A percentile compares a stretch with the other conserved stretches of the same genome.
Conservation (phyloP, 2,329 filamentous ascomycete genomes). For the Sphaerulina vaccinii region DNA sequence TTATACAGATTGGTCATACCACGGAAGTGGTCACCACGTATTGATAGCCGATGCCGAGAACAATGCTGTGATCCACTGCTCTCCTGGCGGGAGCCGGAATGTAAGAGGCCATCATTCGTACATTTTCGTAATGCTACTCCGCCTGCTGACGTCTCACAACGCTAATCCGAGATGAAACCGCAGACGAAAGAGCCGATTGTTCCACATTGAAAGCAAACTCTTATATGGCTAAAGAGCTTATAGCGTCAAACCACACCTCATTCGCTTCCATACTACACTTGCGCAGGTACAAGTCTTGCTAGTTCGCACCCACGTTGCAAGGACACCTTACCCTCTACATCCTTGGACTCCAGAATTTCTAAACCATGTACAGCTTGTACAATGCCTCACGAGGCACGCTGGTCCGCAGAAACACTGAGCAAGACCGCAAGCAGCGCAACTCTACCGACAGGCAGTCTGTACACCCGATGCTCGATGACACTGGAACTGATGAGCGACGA, state of each 20-base stretch:
- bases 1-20: too few relatives aligned
- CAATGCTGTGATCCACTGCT: neutral
- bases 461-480: slow-evolving; percentile 13
- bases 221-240: neutral
- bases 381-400: slow-evolving; percentile 2
- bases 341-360: neutral
- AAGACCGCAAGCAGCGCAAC: slow-evolving; percentile 6
- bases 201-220: neutral
- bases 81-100: neutral
- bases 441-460: slow-evolving; percentile 18
- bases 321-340: too few relatives aligned
- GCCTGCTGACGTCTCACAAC: neutral
- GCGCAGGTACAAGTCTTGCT: neutral
- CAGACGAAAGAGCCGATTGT: neutral
- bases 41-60: too few relatives aligned
- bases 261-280: neutral
- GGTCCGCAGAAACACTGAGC: neutral
- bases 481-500: slow-evolving; percentile 16
- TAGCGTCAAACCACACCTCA: neutral
- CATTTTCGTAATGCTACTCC: neutral
- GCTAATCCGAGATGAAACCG: neutral
- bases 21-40: too few relatives aligned
- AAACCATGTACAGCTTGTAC: slow-evolving; percentile 6
- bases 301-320: neutral
- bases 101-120: neutral